Evolutionary conservation across 345 rosid genomes (phyloP), one percentile per base, ranked within the genome.

Genomic region (Gossypium thurberi): DNA sequence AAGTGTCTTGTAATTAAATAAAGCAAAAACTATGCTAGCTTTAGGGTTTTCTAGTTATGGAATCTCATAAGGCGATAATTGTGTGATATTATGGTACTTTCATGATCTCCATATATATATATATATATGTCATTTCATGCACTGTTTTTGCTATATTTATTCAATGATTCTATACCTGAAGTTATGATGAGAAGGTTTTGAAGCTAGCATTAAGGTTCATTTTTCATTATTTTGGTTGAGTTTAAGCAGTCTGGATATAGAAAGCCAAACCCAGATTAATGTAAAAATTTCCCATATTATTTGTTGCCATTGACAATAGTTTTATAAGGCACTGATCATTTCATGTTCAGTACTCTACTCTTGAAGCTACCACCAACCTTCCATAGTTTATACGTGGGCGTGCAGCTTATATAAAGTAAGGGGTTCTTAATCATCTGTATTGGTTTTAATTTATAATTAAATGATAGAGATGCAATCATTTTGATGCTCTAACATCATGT

Each of bases 1-100:
- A 26, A 14, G 47, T 25, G 25, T 48, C 20, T 48, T 25, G 21
- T 47, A 67, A 67, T 67, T 43, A 18, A 66, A 23, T 23, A 66
- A 33, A 25, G 12, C 26, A 66, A 11, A 57, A 11, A 8, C 11
- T 10, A 10, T 23, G 59, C 23, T 51, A n/a, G 43, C 14, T 48
- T 57, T 78, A 78, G 82, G 86, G 82, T 76, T 80, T 78, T 64
- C 66, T 37, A 25, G 55, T 25, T 52, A 63, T 60, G 62, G 18
- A 69, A 33, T 33, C 37, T 33, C 37, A 33, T 33, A 33, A 6
- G 18, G 6, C 12, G 70, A 55, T 43, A 42, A 56, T 40, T 69
- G 20, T 69, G n/a, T 60, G 47, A n/a, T 77, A 74, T 60, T 47
- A 15, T 59, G 48, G 28, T 64, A 50, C 64, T 6, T 59, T 21